phyloP scores from a whole-genome alignment of 139 green algal genomes.

The Marvania coccoides region DNA sequence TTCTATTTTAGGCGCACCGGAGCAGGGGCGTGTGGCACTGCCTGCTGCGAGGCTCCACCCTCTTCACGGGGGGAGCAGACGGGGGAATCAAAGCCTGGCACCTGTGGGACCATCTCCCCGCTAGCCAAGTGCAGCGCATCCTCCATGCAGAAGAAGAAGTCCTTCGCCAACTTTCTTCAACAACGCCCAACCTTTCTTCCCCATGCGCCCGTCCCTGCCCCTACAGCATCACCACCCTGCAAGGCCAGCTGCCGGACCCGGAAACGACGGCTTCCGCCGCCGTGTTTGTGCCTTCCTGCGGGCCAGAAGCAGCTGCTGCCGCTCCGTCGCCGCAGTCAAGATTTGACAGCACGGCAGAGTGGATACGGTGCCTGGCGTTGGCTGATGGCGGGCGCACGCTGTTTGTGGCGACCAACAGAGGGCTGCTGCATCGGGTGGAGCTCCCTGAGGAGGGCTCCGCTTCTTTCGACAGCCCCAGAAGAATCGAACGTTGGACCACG shows the following conservation, averaged over 20 bases:
- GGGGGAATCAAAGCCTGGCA: constrained; percentile 30
- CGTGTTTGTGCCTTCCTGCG: neutral
- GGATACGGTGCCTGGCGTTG: constrained; percentile 19
- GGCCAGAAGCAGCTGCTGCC: neutral
- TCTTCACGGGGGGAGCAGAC: constrained; percentile 35
- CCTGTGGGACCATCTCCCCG: constrained; percentile 20
- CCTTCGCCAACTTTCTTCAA: neutral
- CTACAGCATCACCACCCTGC: neutral
- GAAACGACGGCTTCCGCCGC: constrained; percentile 14
- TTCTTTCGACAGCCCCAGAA: neutral
- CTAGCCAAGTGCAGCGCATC: constrained; percentile 29
- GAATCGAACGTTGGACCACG: neutral
- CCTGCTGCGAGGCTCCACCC: neutral
- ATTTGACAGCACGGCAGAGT: constrained; percentile 18
- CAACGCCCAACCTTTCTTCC: neutral
- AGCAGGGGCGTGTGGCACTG: constrained; percentile 28
- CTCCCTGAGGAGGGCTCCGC: neutral
- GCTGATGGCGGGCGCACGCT: neutral
- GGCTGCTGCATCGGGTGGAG: constrained; percentile 13
- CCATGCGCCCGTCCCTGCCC: neutral
- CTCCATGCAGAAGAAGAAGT: neutral
- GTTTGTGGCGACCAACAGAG: constrained; percentile 26
- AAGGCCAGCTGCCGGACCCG: constrained; percentile 14
- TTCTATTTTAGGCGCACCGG: constrained; percentile 32
- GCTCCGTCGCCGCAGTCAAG: neutral